These are phyloP conservation scores for Letharia columbiana DNA, from an alignment of 495 filamentous ascomycete genomes.

Conservation along the genomic window DNA sequence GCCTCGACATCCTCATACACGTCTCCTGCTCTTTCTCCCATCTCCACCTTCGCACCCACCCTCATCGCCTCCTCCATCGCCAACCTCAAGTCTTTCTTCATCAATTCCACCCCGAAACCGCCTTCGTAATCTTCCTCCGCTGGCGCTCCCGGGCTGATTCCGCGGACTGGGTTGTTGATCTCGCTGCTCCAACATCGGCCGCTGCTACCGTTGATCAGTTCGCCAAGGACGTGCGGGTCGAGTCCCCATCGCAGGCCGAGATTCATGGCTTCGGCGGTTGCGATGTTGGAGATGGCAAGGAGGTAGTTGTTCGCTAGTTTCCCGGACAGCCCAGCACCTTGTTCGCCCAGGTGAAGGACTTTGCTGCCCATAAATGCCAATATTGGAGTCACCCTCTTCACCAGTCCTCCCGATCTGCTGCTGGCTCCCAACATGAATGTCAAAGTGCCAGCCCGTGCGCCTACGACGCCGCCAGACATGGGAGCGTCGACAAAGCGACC, in stretches of 20 bases:
- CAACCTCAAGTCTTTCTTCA: slow-evolving; percentile 64
- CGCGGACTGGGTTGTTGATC: slow-evolving; percentile 74
- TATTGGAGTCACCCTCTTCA: slow-evolving; percentile 48
- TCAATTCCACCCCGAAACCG: slow-evolving; percentile 65
- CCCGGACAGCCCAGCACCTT: slow-evolving; percentile 62
- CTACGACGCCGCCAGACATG: slow-evolving; percentile 67
- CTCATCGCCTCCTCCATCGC: slow-evolving; percentile 65
- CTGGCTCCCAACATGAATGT: slow-evolving; percentile 71
- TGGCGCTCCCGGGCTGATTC: slow-evolving; percentile 55
- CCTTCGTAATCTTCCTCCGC: slow-evolving; percentile 59
- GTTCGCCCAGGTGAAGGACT: slow-evolving; percentile 62
- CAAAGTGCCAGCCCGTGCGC: slow-evolving; percentile 58
- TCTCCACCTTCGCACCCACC: slow-evolving; percentile 54
- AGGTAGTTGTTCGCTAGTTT: slow-evolving; percentile 85
- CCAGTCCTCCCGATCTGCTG: slow-evolving; percentile 29
- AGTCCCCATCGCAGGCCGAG: slow-evolving; percentile 68
- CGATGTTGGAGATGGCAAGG: slow-evolving; percentile 73
- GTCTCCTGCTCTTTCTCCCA: slow-evolving; percentile 54
- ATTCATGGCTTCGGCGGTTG: slow-evolving; percentile 78
- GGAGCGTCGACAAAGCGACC: slow-evolving; percentile 60
- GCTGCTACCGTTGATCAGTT: slow-evolving; percentile 67
- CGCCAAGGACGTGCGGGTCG: slow-evolving; percentile 58
- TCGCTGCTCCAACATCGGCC: slow-evolving; percentile 76
- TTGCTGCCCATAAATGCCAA: slow-evolving; percentile 64
- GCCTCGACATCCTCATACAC: slow-evolving; percentile 63